Evolutionary conservation across 2,329 filamentous ascomycete species (phyloP), one percentile per base, ranked within the genome.

Genomic region (Cyanodermella asteris): DNA sequence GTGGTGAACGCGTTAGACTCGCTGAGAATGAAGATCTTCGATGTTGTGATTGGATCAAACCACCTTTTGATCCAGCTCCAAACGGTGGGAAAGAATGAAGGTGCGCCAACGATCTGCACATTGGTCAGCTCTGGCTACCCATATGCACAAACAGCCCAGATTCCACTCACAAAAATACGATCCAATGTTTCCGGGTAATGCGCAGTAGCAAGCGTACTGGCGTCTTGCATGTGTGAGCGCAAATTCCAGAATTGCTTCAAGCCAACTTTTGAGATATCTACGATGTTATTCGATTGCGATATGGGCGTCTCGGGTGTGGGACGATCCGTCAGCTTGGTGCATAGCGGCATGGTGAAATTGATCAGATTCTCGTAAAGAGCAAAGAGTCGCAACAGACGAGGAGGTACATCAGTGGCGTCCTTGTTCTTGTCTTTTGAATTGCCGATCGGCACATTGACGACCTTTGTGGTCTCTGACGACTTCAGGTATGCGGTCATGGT

Each of bases 211-310:
- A 93, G 58, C 31, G 72, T 66, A 41, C 74, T 82, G 2, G 82
- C 82, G 41, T 81, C 74, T 52, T 93, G 82, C 81, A 94, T 91
- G 48, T 93, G 84, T 13, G 54, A 55, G 56, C 90, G 87, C 33
- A 94, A 51, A 50, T 90, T 90, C 84, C 84, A 93, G 47, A 93
- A 93, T 53, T 90, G 81, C 55, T 77, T 80, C 46, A 94, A 49
- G 5, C 78, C 78, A 14, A 93, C 82, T 9, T 72, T 71, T 10
- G 69, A 74, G 34, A 94, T 80, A 46, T 94, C 84, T 29, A 93
- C 81, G 38, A 94, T 91, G 51, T 93, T 93, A 39, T 77, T 91
- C 41, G 74, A 82, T 38, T 87, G 72, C 19, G 81, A 84, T 38
- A 93, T 80, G 5, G 84, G 84, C n/a, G 77, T 81, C 34, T 72